Base-by-base conservation (phyloP, 805 yeast species). In the Myxozyma neotropica region DNA sequence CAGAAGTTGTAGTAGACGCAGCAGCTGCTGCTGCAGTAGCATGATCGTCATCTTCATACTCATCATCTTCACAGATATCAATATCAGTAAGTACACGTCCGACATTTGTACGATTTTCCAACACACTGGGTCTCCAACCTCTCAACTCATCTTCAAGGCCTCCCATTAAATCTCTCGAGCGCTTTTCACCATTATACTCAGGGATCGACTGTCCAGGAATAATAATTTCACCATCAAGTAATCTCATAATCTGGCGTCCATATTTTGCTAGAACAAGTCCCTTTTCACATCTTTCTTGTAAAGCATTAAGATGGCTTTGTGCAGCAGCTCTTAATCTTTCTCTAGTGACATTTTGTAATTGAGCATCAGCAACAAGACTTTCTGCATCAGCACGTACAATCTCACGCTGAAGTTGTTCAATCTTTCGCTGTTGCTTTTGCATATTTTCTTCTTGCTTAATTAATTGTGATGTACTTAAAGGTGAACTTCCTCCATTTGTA, bases 321-420 rank as follows among this genome's bases (percentile, higher is more conserved):
- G 83, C 88, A 44, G 95, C 89, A 67, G 89, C 87, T 79, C 88
- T 87, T 73, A 89, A 81, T 76, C 88, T 87, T 73, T 89, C 91
- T 78, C 96, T 82, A 67, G 96, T 88, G 72, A 88, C 88, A 76
- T 89, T 89, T 39, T 93, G 87, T 69, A 89, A 80, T 78, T 89
- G 96, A 31, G 95, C 95, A 78, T 89, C 96, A 51, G 96, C 96
- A 69, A 89, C 96, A 66, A 89, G 80, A 53, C 91, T 86, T 77
- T 89, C 96, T 56, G 96, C 96, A 77, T 89, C 96, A 39, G 94
- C 94, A 77, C 96, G 82, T 59, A 89, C 96, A 72, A 89, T 80
- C 76, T 89, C 95, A 75, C 89, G 95, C 78, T 89, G 95, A 73
- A 89, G 80, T 58, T 88, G 84, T 56, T 84, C 81, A 66, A 89